Percentiles rank a stretch among this genome's conserved stretches.
Evolutionary conservation across 108 stramenopile species (phyloP).

Genomic region (Cyclotella choctawhatcheeana): DNA sequence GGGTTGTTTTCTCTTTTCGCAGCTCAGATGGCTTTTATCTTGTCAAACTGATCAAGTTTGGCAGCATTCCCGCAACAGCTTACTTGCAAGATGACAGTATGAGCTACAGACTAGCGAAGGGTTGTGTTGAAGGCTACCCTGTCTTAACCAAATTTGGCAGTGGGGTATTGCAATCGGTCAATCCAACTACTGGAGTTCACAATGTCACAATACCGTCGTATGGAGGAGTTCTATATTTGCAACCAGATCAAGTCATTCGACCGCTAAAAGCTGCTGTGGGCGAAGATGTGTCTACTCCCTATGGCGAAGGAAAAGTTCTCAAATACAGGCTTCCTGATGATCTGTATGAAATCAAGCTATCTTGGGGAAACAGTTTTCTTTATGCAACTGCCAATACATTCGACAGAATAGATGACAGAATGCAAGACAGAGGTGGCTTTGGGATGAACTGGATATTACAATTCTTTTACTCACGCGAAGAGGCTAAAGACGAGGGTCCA

Average conservation of each 20-base stretch:
- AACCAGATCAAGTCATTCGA: constrained; percentile 79
- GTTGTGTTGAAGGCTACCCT: constrained; percentile 89
- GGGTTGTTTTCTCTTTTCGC: constrained; percentile 68
- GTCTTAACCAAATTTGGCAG: constrained; percentile 79
- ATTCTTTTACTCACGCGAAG: constrained; percentile 68
- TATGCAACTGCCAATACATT: constrained; percentile 82
- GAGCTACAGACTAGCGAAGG: constrained; percentile 75
- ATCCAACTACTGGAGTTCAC: constrained; percentile 91
- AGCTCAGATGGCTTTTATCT: constrained; percentile 81
- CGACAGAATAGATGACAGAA: constrained; percentile 77
- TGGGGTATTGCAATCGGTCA: constrained; percentile 84
- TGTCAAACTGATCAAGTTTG: constrained; percentile 67
- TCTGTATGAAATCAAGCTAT: constrained; percentile 74
- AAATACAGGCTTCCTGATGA: constrained; percentile 66
- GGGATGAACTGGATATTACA: constrained; percentile 85
- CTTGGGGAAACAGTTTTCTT: constrained; percentile 73
- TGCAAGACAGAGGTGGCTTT: constrained; percentile 77
- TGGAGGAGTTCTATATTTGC: constrained; percentile 82
- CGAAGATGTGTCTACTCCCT: constrained; percentile 84
- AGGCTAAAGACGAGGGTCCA: constrained; percentile 32
- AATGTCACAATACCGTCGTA: constrained; percentile 78
- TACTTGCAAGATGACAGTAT: constrained; percentile 69
- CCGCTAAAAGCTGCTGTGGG: constrained; percentile 88
- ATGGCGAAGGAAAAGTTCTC: constrained; percentile 82
- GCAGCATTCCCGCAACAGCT: constrained; percentile 52